Conservation (phyloP, 176 grass and related monocot genomes). For the Melocanna baccifera region DNA sequence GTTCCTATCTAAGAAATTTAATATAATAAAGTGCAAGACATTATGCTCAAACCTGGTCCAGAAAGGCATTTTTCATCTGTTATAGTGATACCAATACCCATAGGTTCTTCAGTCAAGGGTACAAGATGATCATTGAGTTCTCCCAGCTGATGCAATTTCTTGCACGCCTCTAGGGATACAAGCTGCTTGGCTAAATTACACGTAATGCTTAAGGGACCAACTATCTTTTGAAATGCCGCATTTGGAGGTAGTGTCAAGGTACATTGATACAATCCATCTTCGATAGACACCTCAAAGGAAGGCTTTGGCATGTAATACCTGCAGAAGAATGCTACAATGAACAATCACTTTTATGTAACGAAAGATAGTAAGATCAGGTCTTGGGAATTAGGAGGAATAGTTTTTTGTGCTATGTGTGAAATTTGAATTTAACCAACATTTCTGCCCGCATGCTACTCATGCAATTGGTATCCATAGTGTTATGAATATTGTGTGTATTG, state of each 20-base stretch:
- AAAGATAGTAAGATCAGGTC: constrained; percentile 11
- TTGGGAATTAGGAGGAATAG: neutral
- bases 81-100: constrained; percentile 18
- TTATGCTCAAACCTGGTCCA: constrained; percentile 59
- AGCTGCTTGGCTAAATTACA: constrained; percentile 73
- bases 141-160: constrained; percentile 80
- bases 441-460: neutral
- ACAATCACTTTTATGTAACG: neutral
- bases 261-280: constrained; percentile 55
- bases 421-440: constrained; percentile 21
- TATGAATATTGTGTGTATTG: too few species aligned
- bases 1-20: neutral
- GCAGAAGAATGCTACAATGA: constrained; percentile 11
- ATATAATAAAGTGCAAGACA: constrained; percentile 26
- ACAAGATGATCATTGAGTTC: constrained; percentile 70
- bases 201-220: constrained; percentile 63
- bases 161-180: constrained; percentile 85
- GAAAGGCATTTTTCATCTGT: constrained; percentile 34
- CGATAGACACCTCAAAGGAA: constrained; percentile 38
- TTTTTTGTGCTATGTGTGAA: neutral
- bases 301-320: constrained; percentile 78
- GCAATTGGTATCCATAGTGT: neutral
- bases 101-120: constrained; percentile 51
- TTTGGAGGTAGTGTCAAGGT: constrained; percentile 71
- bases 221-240: constrained; percentile 76